Evolutionary conservation across 2,329 filamentous ascomycete genomes (phyloP), one percentile per base, ranked within the genome.

Genomic region (Epichloe elymi): DNA sequence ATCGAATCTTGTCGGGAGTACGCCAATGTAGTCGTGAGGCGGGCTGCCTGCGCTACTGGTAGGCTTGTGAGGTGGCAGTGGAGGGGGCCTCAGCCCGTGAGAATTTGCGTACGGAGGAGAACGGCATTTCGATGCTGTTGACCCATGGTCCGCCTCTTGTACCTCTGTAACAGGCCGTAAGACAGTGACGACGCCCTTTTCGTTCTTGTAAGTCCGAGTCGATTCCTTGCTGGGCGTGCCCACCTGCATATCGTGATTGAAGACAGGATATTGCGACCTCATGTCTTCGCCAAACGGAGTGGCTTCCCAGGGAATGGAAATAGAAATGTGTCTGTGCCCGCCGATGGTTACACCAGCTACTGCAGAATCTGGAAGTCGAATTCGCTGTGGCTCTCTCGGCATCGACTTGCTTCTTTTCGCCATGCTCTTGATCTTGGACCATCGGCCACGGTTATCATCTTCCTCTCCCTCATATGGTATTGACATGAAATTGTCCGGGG

Each of bases 301-400:
- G 52, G 76, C 65, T 55, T 78, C 70, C 12, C 74, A 53, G 1
- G 79, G 78, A 43, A 82, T 80, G 0, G 78, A 80, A 48, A 82
- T 82, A 52, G 78, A 76, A 55, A 82, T 80, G 57, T 82, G 74
- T 4, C 75, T 70, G 58, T 78, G 68, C 1, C 78, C 78, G 3
- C 67, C 71, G 6, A 63, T 74, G 0, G 77, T 81, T 37, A 65
- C 74, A 7, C 75, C 74, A 4, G 75, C 73, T 14, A 82, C 68
- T 12, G 77, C 76, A 23, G 73, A 74, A 58, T 82, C 77, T 8
- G 78, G 78, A 3, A 81, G 67, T 36, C 59, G 64, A 36, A 71
- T 65, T 15, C 61, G 65, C 33, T 60, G 59, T 26, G 59, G 62
- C 8, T 55, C 55, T 40, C 59, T 63, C 39, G 60, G 58, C 30